Conservation (phyloP, 371 early-diverging fungal genomes). For the Batrachochytrium dendrobatidis region DNA sequence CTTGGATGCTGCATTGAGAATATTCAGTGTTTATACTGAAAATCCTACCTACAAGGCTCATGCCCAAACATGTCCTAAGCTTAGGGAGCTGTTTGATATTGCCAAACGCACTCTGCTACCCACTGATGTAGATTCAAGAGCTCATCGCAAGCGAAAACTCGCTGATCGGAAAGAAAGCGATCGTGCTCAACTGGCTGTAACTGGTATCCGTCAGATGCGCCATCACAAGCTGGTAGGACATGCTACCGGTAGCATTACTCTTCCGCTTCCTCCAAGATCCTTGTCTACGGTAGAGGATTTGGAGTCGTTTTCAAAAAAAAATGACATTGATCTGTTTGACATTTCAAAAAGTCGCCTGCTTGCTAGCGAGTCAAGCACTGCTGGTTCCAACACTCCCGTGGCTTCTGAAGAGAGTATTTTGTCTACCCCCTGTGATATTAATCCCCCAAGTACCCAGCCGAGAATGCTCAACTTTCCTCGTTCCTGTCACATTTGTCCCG, state of each 20-base stretch:
- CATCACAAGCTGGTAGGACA: conserved; percentile 19
- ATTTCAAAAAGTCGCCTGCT: too few relatives aligned
- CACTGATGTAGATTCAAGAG: conserved; percentile 17
- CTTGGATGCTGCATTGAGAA: conserved; percentile 14
- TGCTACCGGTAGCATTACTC: conserved; percentile 19
- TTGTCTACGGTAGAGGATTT: conserved; percentile 15
- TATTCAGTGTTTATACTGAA: conserved; percentile 20
- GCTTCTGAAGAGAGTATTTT: background rate
- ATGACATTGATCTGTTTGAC: conserved; percentile 12
- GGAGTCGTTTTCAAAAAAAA: conserved; percentile 14
- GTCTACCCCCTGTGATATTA: background rate
- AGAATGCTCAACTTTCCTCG: conserved; percentile 24
- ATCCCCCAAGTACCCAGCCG: background rate
- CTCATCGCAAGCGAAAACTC: conserved; percentile 8
- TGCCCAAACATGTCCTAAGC: conserved; percentile 16
- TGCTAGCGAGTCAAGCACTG: background rate
- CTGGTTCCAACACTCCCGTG: background rate
- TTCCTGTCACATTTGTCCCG: conserved; percentile 33
- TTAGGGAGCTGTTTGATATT: conserved; percentile 19
- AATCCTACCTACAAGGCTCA: conserved; percentile 24
- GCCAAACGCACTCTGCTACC: conserved; percentile 19
- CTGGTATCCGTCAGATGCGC: conserved; percentile 29
- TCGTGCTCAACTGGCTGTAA: conserved; percentile 12
- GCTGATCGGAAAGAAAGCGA: conserved; percentile 18
- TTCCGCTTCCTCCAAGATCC: conserved; percentile 19